Base-by-base conservation (phyloP, 2,329 filamentous ascomycete genomes). In the Fusarium zealandicum region DNA sequence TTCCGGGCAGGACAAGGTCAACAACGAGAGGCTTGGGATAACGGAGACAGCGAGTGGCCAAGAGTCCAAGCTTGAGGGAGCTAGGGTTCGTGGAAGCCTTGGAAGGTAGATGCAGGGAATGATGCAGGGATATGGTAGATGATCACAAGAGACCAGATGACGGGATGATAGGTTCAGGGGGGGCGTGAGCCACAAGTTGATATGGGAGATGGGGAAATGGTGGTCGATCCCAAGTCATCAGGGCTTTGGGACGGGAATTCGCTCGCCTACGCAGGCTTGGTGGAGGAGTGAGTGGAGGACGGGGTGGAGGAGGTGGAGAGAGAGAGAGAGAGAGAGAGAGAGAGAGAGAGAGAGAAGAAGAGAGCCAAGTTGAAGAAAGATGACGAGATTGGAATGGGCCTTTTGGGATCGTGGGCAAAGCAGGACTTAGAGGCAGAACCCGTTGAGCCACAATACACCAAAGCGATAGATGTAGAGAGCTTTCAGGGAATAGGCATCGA, bases 31-130 rank as follows among this genome's bases (percentile, higher is more conserved):
- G 57, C 55, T 59, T 54, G 46, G 28, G 47, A 61, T 47, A 52
- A 54, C 42, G 48, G 47, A 46, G 49, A 62, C 44, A 56, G 52
- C 43, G 61, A 64, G 55, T 60, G 61, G 61, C 51, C 60, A 59
- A 63, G 42, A 53, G 59, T 59, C 64, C 45, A 55, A 61, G 51
- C 54, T 59, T 60, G 42, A 41, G 45, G 45, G 48, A 64, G 51
- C 53, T 64, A 65, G 64, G 64, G 62, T 57, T 66, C 60, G 47
- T 43, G 51, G 48, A 56, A 57, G 54, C 37, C 56, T 61, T 63
- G 59, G 52, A 54, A 57, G 56, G 41, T 28, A 36, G 35, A 31
- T 13, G 56, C 33, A 58, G 37, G 60, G 56, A 43, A 59, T 36
- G 13, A 50, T 53, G 45, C 59, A 63, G 44, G 60, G 60, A 61